Conservation (phyloP, 2,329 filamentous ascomycete species). For the Dothideomycetes sp. region DNA sequence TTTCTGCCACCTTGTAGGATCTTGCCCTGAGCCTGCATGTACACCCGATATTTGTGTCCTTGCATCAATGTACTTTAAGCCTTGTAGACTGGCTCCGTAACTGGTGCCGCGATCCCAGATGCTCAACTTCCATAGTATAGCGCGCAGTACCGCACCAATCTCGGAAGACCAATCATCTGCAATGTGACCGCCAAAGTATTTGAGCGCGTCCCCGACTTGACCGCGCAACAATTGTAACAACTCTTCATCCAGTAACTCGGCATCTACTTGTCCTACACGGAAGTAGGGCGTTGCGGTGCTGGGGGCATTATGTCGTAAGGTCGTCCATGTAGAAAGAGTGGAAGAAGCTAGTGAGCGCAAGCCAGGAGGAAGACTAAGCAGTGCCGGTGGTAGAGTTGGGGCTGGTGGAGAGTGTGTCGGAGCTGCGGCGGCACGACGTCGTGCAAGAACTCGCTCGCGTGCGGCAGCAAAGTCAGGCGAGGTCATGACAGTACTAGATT, state of each 20-base stretch:
- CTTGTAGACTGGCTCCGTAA: conserved; percentile 88
- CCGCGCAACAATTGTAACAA: conserved; percentile 73
- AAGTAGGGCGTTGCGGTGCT: conserved; percentile 78
- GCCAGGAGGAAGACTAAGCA: conserved; percentile 41
- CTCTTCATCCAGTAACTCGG: conserved; percentile 90
- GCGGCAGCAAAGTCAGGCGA: conserved; percentile 74
- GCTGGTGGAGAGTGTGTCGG: conserved; percentile 33
- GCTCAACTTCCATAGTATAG: conserved; percentile 82
- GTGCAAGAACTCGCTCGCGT: conserved; percentile 74
- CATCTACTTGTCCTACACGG: conserved; percentile 90
- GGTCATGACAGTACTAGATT: conserved; percentile 34
- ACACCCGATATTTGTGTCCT: conserved; percentile 2
- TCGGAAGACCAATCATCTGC: conserved; percentile 83
- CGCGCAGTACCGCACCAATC: conserved; percentile 67
- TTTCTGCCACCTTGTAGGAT: conserved; percentile 77
- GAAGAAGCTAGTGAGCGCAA: conserved; percentile 40
- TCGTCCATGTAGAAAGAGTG: conserved; percentile 16
- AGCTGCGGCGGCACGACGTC: conserved; percentile 59
- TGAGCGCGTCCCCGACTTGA: conserved; percentile 80
- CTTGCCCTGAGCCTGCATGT: conserved; percentile 28
- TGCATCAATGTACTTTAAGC: conserved; percentile 81
- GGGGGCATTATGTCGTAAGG: conserved; percentile 61
- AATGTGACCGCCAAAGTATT: conserved; percentile 71
- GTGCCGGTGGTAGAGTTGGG: conserved; percentile 17
- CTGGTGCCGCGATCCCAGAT: conserved; percentile 96